Percentiles rank a stretch among this genome's conserved stretches.
These are phyloP conservation scores for Salix udensis DNA, from an alignment of 345 rosid genomes.

Conservation along the genomic window DNA sequence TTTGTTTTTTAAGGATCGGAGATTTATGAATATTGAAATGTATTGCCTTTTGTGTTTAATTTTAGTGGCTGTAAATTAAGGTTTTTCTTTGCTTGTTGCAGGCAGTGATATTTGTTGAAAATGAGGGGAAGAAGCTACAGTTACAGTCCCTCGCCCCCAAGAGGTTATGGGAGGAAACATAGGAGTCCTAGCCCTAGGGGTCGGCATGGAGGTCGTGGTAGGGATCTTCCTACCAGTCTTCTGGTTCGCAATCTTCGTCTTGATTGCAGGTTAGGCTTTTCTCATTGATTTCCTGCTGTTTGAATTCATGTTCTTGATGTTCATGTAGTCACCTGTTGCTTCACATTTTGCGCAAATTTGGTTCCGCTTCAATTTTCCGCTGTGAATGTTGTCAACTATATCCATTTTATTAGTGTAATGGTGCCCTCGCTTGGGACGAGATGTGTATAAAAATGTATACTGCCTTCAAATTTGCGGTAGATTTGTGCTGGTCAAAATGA, in stretches of 20 bases:
- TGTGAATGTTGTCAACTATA: background rate
- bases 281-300: background rate
- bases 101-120: slow-evolving; percentile 10
- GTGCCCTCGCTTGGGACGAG: background rate
- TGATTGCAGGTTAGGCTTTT: slow-evolving; percentile 56
- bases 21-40: too few relatives aligned
- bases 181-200: slow-evolving; percentile 70
- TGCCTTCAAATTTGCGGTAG: background rate
- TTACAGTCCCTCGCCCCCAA: slow-evolving; percentile 85
- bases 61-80: background rate
- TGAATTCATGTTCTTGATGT: background rate
- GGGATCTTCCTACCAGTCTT: slow-evolving; percentile 80
- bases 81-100: background rate
- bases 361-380: background rate
- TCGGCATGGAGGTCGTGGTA: slow-evolving; percentile 44
- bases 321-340: background rate
- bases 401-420: background rate
- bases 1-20: too few relatives aligned
- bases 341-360: background rate
- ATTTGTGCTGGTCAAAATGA: background rate
- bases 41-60: background rate
- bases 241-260: slow-evolving; percentile 80
- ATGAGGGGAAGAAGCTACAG: slow-evolving; percentile 79
- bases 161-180: slow-evolving; percentile 56
- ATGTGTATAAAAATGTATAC: background rate